These are phyloP conservation scores for Eragrostis tef DNA, from an alignment of 202 grass and related monocot genomes.

Conservation along the genomic window DNA sequence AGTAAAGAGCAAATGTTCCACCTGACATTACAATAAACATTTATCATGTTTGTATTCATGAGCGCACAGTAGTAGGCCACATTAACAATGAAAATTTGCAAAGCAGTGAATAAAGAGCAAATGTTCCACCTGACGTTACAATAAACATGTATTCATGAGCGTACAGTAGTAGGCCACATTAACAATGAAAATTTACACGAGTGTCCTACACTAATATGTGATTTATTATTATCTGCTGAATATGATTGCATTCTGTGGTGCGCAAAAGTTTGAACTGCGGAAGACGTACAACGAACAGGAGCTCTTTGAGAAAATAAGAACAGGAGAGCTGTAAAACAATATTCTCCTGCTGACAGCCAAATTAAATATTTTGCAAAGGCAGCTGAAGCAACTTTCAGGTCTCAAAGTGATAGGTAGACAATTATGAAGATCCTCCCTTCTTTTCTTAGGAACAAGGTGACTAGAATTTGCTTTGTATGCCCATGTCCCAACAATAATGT, in stretches of 20 bases:
- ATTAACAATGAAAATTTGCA: slow-evolving; percentile 11
- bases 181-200: background rate
- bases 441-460: slow-evolving; percentile 15
- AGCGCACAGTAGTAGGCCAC: too few species aligned
- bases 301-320: slow-evolving; percentile 9
- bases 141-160: slow-evolving; percentile 1
- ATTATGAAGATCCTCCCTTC: background rate
- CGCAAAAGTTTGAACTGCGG: background rate
- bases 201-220: background rate
- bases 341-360: background rate
- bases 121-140: slow-evolving; percentile 67
- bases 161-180: background rate
- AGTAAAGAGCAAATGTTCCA: slow-evolving; percentile 87
- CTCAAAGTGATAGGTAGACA: slow-evolving; percentile 5
- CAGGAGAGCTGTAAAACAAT: background rate
- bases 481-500: slow-evolving; percentile 18
- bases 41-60: slow-evolving; percentile 27
- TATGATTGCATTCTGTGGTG: background rate
- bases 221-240: background rate
- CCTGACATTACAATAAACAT: slow-evolving; percentile 50
- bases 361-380: background rate
- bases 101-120: slow-evolving; percentile 84
- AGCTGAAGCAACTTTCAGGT: slow-evolving; percentile 3
- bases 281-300: background rate
- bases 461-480: background rate